phyloP scores from a whole-genome alignment of 2,329 filamentous ascomycete genomes.

The Dactylellina sp. region DNA sequence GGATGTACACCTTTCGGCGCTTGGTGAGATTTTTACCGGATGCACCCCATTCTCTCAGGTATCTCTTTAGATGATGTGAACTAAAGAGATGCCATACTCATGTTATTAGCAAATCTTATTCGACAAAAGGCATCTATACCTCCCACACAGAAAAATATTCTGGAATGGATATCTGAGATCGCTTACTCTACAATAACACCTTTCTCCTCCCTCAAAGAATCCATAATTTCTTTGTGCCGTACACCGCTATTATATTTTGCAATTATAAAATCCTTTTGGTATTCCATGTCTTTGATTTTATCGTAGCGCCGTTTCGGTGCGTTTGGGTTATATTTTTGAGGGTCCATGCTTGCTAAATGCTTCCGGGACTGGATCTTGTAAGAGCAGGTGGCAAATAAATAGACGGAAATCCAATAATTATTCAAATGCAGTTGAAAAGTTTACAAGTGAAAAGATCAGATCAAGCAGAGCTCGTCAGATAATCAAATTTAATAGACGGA shows the following conservation, averaged over 20 bases:
- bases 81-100: constrained; percentile 4
- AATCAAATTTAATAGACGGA: too few species aligned
- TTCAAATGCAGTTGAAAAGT: too few species aligned
- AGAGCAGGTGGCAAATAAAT: too few species aligned
- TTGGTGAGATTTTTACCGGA: constrained; percentile 17
- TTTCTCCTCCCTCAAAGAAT: constrained; percentile 14
- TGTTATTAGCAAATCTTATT: too few species aligned
- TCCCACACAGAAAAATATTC: too few species aligned
- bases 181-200: constrained; percentile 17
- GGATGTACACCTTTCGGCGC: constrained; percentile 8
- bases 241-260: constrained; percentile 13
- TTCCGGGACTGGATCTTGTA: not conserved
- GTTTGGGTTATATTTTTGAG: constrained; percentile 5
- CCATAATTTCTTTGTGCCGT: constrained; percentile 17
- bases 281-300: constrained; percentile 16
- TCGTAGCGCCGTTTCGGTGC: constrained; percentile 12
- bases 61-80: constrained; percentile 16
- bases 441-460: too few species aligned
- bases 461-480: too few species aligned
- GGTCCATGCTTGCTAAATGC: constrained; percentile 4
- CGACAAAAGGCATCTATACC: too few species aligned
- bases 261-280: constrained; percentile 18
- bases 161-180: not conserved
- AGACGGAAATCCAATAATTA: too few species aligned
- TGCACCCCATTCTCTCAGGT: constrained; percentile 9